Conservation (phyloP, 331 rosid genomes). For the Quercus tomentella region DNA sequence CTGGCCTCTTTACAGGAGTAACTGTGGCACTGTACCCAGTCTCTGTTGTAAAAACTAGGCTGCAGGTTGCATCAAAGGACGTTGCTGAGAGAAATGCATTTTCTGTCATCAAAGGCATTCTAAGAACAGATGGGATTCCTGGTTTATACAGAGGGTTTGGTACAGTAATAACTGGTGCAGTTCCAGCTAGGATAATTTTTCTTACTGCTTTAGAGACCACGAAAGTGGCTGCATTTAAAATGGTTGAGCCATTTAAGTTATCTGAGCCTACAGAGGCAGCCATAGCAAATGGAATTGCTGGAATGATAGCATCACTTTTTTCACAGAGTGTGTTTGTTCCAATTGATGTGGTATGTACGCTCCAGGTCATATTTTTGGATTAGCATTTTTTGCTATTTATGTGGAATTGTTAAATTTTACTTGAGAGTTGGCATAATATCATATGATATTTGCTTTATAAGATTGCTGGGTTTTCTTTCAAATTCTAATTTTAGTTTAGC, state of each 20-base stretch:
- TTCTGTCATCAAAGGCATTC: constrained; percentile 67
- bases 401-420: neutral
- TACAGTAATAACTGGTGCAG: constrained; percentile 73
- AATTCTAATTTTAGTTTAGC: neutral
- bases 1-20: constrained; percentile 85
- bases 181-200: constrained; percentile 88
- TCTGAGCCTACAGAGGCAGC: constrained; percentile 85
- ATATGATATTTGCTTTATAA: neutral
- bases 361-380: neutral
- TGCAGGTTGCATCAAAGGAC: constrained; percentile 83
- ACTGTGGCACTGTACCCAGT: constrained; percentile 84
- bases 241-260: constrained; percentile 57
- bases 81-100: constrained; percentile 62
- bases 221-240: constrained; percentile 64
- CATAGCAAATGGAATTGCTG: constrained; percentile 83
- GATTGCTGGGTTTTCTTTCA: neutral
- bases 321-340: constrained; percentile 89
- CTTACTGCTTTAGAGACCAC: constrained; percentile 81
- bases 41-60: constrained; percentile 81
- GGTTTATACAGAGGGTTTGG: constrained; percentile 91
- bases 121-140: constrained; percentile 74
- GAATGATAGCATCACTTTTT: constrained; percentile 68
- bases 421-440: neutral
- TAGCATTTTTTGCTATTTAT: neutral
- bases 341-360: constrained; percentile 69